Evolutionary conservation across 1,284 basidiomycete genomes (phyloP).

Genomic region (Trichosporon asahii): DNA sequence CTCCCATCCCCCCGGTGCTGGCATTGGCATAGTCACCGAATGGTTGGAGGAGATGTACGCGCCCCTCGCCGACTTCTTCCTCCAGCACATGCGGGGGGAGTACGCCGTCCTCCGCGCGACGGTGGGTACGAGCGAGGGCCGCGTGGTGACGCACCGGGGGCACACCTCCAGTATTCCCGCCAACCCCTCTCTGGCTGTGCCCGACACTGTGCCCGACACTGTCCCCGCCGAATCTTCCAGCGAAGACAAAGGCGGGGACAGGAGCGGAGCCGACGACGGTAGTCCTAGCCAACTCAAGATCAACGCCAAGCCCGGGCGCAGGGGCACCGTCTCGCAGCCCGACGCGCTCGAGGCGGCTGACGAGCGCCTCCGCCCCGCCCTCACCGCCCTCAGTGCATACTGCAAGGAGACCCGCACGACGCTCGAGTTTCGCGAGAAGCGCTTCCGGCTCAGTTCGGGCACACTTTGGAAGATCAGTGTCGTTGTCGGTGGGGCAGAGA

Average conservation of each 20-base stretch:
- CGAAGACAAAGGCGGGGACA: background rate
- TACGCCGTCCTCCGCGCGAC: constrained; percentile 14
- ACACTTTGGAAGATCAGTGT: background rate
- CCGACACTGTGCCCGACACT: too few relatives aligned
- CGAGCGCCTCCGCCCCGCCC: background rate
- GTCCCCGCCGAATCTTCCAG: background rate
- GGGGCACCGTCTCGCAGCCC: background rate
- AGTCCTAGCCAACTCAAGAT: background rate
- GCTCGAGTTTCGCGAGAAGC: background rate
- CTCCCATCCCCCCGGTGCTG: constrained; percentile 32
- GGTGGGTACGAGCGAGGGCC: background rate
- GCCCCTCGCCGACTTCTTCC: constrained; percentile 46
- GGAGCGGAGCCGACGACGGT: too few relatives aligned
- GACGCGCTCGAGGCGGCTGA: constrained; percentile 1
- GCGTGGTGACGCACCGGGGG: background rate
- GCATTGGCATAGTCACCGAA: constrained; percentile 29
- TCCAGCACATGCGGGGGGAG: constrained; percentile 39
- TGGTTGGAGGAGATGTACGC: constrained; percentile 49
- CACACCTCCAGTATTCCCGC: background rate
- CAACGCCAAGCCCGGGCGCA: background rate
- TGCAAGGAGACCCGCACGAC: background rate
- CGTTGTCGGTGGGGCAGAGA: background rate
- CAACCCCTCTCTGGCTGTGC: too few relatives aligned
- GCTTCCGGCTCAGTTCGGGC: background rate
- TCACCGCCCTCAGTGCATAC: background rate